A percentile compares a stretch with the other conserved stretches of the same genome.
Evolutionary conservation across 768 basidiomycete genomes (phyloP).

Genomic region (Favolaschia claudopus): DNA sequence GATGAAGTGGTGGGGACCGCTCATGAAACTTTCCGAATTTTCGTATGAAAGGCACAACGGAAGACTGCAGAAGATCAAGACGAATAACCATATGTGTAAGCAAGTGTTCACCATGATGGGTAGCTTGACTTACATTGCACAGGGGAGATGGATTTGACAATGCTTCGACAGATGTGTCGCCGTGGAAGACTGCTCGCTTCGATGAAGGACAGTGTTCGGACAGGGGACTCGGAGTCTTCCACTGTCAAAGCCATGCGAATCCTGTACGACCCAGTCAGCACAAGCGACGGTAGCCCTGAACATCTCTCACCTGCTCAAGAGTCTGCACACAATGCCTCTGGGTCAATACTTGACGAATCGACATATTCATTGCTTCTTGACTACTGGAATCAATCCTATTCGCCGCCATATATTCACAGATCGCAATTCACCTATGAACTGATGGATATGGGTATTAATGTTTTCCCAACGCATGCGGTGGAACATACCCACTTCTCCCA

Average conservation of each 20-base stretch:
- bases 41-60: constrained; percentile 23
- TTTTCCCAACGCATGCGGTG: constrained; percentile 1
- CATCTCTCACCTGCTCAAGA: too few relatives aligned
- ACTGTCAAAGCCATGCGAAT: too few relatives aligned
- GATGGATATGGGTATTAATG: neutral
- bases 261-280: neutral
- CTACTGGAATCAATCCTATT: too few relatives aligned
- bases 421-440: too few relatives aligned
- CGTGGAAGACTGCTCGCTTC: constrained; percentile 11
- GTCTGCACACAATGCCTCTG: too few relatives aligned
- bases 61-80: constrained; percentile 15
- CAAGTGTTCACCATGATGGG: neutral
- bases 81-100: constrained; percentile 20
- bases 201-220: neutral
- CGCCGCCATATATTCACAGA: too few relatives aligned
- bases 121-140: neutral
- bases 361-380: too few relatives aligned
- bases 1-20: constrained; percentile 27
- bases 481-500: constrained; percentile 1
- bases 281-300: neutral
- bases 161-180: constrained; percentile 18
- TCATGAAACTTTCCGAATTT: constrained; percentile 21
- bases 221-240: neutral
- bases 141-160: constrained; percentile 17
- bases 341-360: too few relatives aligned